Percentiles rank a stretch among this genome's conserved stretches.
Evolutionary conservation across 2,329 filamentous ascomycete genomes (phyloP).

Genomic region (Ascomycota sp.): DNA sequence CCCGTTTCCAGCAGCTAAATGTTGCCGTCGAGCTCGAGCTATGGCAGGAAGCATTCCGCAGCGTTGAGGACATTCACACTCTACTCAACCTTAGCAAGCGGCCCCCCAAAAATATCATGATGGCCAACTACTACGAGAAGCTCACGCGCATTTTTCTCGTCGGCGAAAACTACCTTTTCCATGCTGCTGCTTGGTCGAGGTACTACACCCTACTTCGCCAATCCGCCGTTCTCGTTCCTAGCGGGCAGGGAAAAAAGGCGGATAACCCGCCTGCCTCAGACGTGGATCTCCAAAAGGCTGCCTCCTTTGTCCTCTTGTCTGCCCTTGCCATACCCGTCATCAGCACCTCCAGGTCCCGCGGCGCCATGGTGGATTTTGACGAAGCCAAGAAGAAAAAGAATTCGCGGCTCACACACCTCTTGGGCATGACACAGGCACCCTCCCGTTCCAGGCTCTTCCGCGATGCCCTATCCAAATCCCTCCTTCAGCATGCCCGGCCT

Average conservation of each 20-base stretch:
- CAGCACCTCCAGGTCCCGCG: conserved; percentile 89
- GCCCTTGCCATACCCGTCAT: conserved; percentile 97
- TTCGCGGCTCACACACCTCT: conserved; percentile 81
- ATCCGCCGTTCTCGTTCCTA: conserved; percentile 63
- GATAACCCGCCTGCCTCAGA: conserved; percentile 85
- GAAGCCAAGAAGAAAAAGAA: conserved; percentile 98
- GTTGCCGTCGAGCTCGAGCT: conserved; percentile 94
- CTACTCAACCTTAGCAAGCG: conserved; percentile 95
- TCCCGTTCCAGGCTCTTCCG: conserved; percentile 85
- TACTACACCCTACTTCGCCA: conserved; percentile 94
- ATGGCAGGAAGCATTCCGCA: conserved; percentile 99
- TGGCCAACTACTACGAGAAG: conserved; percentile 99
- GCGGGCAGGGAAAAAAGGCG: conserved; percentile 75
- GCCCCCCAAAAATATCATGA: conserved; percentile 96
- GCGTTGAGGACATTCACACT: conserved; percentile 96
- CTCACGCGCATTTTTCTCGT: conserved; percentile 96
- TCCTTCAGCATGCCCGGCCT: conserved; percentile 76
- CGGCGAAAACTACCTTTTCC: conserved; percentile 98
- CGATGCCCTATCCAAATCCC: conserved; percentile 83
- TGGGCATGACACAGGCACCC: conserved; percentile 80
- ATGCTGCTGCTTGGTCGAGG: conserved; percentile 89
- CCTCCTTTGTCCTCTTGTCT: conserved; percentile 86
- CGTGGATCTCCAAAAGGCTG: conserved; percentile 78
- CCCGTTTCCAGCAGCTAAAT: conserved; percentile 94
- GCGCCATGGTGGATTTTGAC: conserved; percentile 89